phyloP scores from a whole-genome alignment of 129 eudicot species.

The Apium graveolens region DNA sequence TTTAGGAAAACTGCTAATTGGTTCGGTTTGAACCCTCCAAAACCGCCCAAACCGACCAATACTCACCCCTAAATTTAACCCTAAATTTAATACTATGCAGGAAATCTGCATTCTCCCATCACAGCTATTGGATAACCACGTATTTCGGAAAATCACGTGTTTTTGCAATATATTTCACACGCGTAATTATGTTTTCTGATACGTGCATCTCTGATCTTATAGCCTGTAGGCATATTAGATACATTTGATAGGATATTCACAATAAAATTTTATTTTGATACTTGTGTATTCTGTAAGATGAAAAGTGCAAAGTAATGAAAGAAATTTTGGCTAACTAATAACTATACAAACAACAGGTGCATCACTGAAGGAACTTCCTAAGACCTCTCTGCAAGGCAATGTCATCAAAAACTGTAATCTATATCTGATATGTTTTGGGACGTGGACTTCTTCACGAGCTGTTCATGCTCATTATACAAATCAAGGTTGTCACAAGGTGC shows the following conservation, averaged over 20 bases:
- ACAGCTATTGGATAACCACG: too few relatives aligned
- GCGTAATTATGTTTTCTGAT: neutral
- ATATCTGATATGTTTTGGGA: conserved; percentile 71
- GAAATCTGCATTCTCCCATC: too few relatives aligned
- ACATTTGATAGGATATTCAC: neutral
- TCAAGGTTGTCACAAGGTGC: conserved; percentile 89
- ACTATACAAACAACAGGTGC: neutral
- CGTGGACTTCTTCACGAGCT: conserved; percentile 44
- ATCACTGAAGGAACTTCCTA: neutral
- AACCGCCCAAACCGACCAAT: too few relatives aligned
- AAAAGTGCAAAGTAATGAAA: neutral
- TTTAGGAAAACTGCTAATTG: too few relatives aligned
- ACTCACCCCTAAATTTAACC: too few relatives aligned
- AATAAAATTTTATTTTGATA: neutral
- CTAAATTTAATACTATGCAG: too few relatives aligned
- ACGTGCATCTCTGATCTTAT: neutral
- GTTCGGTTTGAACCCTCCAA: too few relatives aligned
- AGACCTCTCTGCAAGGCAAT: too few relatives aligned
- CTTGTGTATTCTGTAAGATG: neutral
- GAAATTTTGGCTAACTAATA: neutral
- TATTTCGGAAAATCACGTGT: too few relatives aligned
- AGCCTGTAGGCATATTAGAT: too few relatives aligned
- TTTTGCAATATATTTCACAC: neutral
- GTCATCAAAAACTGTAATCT: conserved; percentile 65
- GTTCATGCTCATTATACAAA: conserved; percentile 67